Evolutionary conservation across 345 rosid species (phyloP), one percentile per base, ranked within the genome.

Genomic region (Hypericum androsaemum): DNA sequence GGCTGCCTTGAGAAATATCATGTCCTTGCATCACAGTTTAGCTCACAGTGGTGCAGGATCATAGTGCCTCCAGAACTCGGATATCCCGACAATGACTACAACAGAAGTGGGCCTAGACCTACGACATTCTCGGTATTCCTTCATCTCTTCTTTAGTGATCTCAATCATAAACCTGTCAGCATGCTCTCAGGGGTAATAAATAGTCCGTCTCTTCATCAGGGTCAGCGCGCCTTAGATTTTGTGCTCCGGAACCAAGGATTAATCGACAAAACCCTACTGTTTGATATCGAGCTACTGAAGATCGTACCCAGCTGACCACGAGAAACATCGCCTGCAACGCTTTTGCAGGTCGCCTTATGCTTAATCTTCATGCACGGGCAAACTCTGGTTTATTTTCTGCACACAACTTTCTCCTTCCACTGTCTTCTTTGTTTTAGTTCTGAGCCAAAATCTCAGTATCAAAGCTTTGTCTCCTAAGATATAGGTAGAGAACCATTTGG

Each of bases 41-140:
- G 68, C 37, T 70, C 57, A 58, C 80, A 77, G 80, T 67, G 64
- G 65, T 77, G 81, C 94, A 87, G 96, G 96, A 74, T 87, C 64
- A 71, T 82, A 72, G 98, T 87, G 66, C 98, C 95, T 2, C 98
- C 98, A 12, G 98, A 90, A 58, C 58, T 87, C 56, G 98, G 96
- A 68, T 87, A 87, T 74, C 98, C 98, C 10, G 96, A 67, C 56
- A 82, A 82, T 69, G 94, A 87, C 69, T 84, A 36, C 86, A 90
- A 78, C 76, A 84, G 63, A 66, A 78, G 88, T 49, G 94, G 67
- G 7, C 96, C 96, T 39, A 78, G 64, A 58, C 98, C 95, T 14
- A 78, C 82, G 37, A 90, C 98, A 45, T 90, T 90, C 68, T 87
- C 96, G 55, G 96, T 90, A 73, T 73, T 71, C 13, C 55, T 65